Percentiles rank a stretch among this genome's conserved stretches.
Conservation (phyloP, 164 flowering plant genomes). For the Magnolia officinalis region DNA sequence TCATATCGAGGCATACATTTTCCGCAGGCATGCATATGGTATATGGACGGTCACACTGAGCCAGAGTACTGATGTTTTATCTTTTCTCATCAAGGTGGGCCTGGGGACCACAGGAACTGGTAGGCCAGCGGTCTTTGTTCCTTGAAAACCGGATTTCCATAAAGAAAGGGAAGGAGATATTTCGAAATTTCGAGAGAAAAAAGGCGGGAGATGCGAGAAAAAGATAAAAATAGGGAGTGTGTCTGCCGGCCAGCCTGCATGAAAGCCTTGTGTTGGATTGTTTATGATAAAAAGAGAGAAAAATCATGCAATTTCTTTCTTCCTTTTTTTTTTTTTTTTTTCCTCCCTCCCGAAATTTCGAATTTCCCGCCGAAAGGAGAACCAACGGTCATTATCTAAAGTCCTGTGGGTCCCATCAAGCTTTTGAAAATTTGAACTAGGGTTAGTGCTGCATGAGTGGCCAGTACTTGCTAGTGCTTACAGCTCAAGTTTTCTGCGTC, state of each 20-base stretch:
- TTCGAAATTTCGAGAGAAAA: neutral
- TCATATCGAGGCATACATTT: no score
- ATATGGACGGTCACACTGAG: neutral
- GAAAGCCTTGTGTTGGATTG: neutral
- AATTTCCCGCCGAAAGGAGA: constrained; percentile 33
- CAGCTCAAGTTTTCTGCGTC: no score
- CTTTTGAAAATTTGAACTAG: neutral
- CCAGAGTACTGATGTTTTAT: neutral
- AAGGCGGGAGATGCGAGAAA: neutral
- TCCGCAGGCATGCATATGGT: neutral
- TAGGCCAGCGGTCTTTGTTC: neutral
- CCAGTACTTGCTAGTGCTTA: no score
- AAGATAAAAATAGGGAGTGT: neutral
- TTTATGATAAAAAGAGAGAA: neutral
- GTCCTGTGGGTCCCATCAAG: neutral
- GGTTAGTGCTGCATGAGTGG: no score
- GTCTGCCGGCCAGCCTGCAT: constrained; percentile 29
- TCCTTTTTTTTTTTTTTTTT: constrained; percentile 6
- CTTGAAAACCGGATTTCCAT: neutral
- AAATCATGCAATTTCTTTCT: neutral
- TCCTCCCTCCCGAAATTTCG: constrained; percentile 12
- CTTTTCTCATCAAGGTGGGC: neutral
- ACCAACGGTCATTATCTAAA: constrained; percentile 21
- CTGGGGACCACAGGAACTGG: neutral
- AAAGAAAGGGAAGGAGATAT: neutral